Conservation (phyloP, 768 basidiomycete genomes). For the Leucogyrophana mollusca region DNA sequence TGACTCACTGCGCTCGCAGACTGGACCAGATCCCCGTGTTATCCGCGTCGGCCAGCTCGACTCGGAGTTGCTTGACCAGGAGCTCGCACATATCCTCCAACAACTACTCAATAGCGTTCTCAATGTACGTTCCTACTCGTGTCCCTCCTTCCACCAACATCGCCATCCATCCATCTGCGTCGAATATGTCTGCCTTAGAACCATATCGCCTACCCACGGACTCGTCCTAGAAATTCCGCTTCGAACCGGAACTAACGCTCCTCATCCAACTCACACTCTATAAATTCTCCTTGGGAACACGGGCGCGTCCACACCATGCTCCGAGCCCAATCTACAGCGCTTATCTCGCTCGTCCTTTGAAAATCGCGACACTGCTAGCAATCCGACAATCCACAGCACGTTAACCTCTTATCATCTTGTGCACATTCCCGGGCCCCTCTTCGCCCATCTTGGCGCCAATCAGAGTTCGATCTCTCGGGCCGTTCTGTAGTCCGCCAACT, state of each 20-base stretch:
- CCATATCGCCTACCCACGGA: no score
- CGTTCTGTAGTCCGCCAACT: no score
- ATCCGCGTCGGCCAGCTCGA: constrained; percentile 90
- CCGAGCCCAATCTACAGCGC: constrained; percentile 77
- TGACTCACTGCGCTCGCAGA: constrained; percentile 31
- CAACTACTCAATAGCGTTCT: constrained; percentile 80
- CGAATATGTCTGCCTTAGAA: no score
- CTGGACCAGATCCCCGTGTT: constrained; percentile 43
- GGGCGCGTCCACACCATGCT: constrained; percentile 62
- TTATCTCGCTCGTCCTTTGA: constrained; percentile 73
- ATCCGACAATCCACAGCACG: no score
- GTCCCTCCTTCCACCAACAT: no score
- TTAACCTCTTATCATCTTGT: no score
- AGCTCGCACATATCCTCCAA: constrained; percentile 76
- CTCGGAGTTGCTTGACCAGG: constrained; percentile 85
- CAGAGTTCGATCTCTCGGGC: no score
- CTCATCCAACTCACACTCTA: constrained; percentile 72
- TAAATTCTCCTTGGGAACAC: constrained; percentile 81
- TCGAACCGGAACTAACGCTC: constrained; percentile 74
- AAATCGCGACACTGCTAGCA: no score
- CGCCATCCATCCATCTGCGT: no score
- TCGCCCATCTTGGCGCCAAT: no score
- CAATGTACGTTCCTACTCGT: constrained; percentile 46
- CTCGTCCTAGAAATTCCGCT: constrained; percentile 53
- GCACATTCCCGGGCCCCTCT: no score